Evolutionary conservation across 805 yeast genomes (phyloP).

Genomic region (Wickerhamomyces bisporus): DNA sequence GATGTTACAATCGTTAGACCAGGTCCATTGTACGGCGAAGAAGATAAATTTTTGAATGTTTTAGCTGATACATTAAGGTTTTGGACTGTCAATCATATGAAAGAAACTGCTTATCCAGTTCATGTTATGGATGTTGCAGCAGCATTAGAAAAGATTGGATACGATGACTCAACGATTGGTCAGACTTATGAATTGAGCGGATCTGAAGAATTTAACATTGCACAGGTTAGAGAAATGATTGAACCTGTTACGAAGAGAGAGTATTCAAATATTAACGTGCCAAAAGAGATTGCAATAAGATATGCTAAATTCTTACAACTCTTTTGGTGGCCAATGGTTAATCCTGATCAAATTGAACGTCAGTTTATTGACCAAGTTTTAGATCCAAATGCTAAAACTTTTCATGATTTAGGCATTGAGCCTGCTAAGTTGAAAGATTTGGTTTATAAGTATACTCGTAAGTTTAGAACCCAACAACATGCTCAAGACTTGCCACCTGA

Average conservation of each 20-base stretch:
- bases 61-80: conserved; percentile 51
- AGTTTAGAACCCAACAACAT: conserved; percentile 26
- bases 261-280: conserved; percentile 34
- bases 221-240: conserved; percentile 66
- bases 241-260: conserved; percentile 49
- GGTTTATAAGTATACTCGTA: conserved; percentile 39
- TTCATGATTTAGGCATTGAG: conserved; percentile 65
- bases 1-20: conserved; percentile 84
- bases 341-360: conserved; percentile 73
- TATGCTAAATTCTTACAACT: conserved; percentile 32
- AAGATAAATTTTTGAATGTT: conserved; percentile 62
- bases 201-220: conserved; percentile 54
- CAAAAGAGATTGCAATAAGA: conserved; percentile 30
- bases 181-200: conserved; percentile 72
- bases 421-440: conserved; percentile 48
- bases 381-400: conserved; percentile 57
- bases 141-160: conserved; percentile 74
- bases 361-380: conserved; percentile 60
- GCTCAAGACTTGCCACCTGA: conserved; percentile 40
- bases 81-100: conserved; percentile 61
- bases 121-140: conserved; percentile 73
- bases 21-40: conserved; percentile 71
- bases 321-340: conserved; percentile 43
- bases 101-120: conserved; percentile 63
- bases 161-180: conserved; percentile 76